Evolutionary conservation across 495 filamentous ascomycete genomes (phyloP), one percentile per base, ranked within the genome.

Genomic region (Penicillium daleae): DNA sequence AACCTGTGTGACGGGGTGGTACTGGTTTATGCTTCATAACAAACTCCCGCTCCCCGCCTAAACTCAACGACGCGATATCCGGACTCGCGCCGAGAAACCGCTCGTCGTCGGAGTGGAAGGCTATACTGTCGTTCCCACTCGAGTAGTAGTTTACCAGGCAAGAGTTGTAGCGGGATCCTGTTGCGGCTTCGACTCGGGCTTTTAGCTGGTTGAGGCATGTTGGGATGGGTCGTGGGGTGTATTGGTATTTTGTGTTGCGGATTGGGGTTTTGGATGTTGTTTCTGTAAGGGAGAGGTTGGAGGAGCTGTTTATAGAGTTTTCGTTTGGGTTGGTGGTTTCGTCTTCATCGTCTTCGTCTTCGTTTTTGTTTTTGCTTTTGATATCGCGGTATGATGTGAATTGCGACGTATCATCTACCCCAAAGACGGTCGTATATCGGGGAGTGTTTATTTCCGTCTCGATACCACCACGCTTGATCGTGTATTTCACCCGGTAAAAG

Each of bases 131-230:
- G 12, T 82, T 73, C 2, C 88, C 89, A 29, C 77, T 80, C 33
- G 86, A 84, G 73, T 92, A 92, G 78, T 92, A 92, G 66, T 92
- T 92, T 9, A 92, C 87, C 2, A 92, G 78, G 58, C 84, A 85
- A 74, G 91, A 90, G 66, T 93, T 92, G 72, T 89, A 92, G 3
- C 60, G 81, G n/a, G 57, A 44, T 33, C 51, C 56, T 2, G 88
- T 89, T 4, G 83, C 78, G 6, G 77, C 71, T 72, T 91, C 86
- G 6, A 87, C 84, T 35, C 80, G 67, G 35, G 70, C 70, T 4
- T 84, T 80, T 1, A 92, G 78, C 2, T 72, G 61, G 40, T 87
- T 80, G 2, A 92, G 82, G 67, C 89, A 90, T 33, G 83, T 69
- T 0, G 90, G 90, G 10, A 92, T 81, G 4, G 89, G 89, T 1